These are phyloP conservation scores for Dalbergia oliveri DNA, from an alignment of 306 rosid species.

Conservation along the genomic window DNA sequence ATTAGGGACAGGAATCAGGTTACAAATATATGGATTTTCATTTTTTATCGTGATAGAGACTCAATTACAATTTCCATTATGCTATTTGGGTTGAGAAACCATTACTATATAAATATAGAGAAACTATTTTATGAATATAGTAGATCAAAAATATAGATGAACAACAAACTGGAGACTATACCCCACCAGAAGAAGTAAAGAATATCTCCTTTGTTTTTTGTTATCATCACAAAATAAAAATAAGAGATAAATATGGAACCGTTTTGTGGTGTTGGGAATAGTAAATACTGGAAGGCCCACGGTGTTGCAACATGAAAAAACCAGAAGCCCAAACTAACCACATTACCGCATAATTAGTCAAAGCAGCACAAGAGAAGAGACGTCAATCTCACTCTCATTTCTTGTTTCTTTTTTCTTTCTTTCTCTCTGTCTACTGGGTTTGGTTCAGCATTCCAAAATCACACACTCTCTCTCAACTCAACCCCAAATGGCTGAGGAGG, in stretches of 20 bases:
- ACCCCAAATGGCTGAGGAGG: slow-evolving; percentile 54
- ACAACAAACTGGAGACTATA: too few species aligned
- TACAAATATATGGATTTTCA: too few species aligned
- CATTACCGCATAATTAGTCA: background rate
- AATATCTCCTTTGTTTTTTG: background rate
- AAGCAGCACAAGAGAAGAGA: background rate
- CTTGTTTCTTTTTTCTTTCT: background rate
- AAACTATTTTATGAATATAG: too few species aligned
- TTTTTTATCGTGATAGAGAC: too few species aligned
- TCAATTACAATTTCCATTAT: too few species aligned
- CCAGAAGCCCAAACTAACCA: slow-evolving; percentile 46
- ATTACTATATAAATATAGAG: too few species aligned
- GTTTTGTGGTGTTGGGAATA: background rate
- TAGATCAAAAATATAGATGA: too few species aligned
- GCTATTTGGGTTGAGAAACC: too few species aligned
- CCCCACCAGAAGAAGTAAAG: background rate
- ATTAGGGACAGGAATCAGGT: too few species aligned
- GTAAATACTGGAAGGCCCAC: background rate
- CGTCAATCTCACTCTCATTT: too few species aligned
- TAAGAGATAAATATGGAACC: background rate
- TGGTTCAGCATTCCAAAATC: too few species aligned
- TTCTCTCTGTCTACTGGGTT: background rate
- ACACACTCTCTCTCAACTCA: background rate
- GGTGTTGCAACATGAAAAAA: background rate
- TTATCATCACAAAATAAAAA: background rate